phyloP scores from a whole-genome alignment of 805 yeast species.

The Kodamaea nitidulidarum region DNA sequence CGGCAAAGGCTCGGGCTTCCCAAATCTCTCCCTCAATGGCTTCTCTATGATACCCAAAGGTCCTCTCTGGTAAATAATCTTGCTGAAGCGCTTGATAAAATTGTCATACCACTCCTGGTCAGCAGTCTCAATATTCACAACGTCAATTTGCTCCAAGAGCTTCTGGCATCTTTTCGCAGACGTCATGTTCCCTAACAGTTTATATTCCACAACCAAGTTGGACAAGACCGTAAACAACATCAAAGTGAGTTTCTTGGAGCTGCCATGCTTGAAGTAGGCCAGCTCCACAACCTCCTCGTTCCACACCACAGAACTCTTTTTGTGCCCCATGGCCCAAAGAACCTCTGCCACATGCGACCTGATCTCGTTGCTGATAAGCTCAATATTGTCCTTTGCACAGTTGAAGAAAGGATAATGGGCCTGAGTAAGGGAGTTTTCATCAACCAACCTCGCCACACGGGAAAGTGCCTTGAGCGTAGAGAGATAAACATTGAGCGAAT shows the following conservation, averaged over 20 bases:
- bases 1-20: constrained; percentile 28
- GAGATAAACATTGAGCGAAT: constrained; percentile 35
- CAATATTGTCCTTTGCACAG: constrained; percentile 28
- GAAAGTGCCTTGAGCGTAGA: constrained; percentile 28
- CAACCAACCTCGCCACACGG: constrained; percentile 16
- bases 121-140: constrained; percentile 20
- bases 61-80: constrained; percentile 37
- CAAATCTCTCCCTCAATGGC: constrained; percentile 36
- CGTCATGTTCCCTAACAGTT: constrained; percentile 18
- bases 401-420: constrained; percentile 33
- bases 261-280: constrained; percentile 27
- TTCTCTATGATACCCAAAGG: constrained; percentile 42
- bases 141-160: constrained; percentile 20
- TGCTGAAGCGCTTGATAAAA: constrained; percentile 30
- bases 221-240: constrained; percentile 28
- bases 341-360: constrained; percentile 40
- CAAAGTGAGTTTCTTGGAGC: constrained; percentile 23
- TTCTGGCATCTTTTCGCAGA: constrained; percentile 27
- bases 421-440: constrained; percentile 19
- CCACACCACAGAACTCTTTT: constrained; percentile 38
- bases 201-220: constrained; percentile 34
- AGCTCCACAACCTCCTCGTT: constrained; percentile 39
- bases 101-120: constrained; percentile 32
- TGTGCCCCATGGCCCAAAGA: constrained; percentile 39
- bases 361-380: constrained; percentile 26